phyloP scores from a whole-genome alignment of 1,139 yeast species.

The Hemisphaericaspora xylanilytica region DNA sequence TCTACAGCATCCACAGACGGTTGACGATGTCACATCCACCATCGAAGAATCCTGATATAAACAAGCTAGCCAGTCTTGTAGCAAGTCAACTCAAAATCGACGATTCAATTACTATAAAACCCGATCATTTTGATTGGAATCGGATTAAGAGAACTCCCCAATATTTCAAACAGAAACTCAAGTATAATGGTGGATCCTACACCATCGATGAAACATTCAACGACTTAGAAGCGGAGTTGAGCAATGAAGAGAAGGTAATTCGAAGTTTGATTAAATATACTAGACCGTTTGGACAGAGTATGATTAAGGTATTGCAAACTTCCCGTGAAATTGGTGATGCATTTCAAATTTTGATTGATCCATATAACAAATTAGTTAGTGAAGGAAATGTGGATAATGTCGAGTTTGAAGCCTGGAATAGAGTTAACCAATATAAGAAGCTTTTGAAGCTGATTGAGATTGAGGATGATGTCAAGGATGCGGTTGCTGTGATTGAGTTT shows the following conservation, averaged over 20 bases:
- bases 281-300: conserved; percentile 13
- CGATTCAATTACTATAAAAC: conserved; percentile 12
- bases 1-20: no score
- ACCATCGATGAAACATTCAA: conserved; percentile 44
- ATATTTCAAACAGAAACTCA: conserved; percentile 29
- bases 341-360: conserved; percentile 27
- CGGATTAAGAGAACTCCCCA: conserved; percentile 31
- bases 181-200: conserved; percentile 23
- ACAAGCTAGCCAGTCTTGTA: conserved; percentile 14
- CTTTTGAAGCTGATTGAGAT: conserved; percentile 6
- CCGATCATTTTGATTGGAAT: conserved; percentile 26
- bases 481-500: conserved; percentile 5
- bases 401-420: conserved; percentile 13
- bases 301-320: conserved; percentile 15
- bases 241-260: conserved; percentile 13
- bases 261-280: conserved; percentile 20
- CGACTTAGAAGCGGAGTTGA: conserved; percentile 16
- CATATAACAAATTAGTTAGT: conserved; percentile 20
- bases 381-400: conserved; percentile 6
- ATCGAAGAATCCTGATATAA: conserved; percentile 10
- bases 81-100: conserved; percentile 19
- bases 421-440: conserved; percentile 10
- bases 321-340: conserved; percentile 19
- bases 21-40: no score
- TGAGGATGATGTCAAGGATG: conserved; percentile 7